Conservation (phyloP, 345 rosid genomes). For the Pugionium dolabratum region DNA sequence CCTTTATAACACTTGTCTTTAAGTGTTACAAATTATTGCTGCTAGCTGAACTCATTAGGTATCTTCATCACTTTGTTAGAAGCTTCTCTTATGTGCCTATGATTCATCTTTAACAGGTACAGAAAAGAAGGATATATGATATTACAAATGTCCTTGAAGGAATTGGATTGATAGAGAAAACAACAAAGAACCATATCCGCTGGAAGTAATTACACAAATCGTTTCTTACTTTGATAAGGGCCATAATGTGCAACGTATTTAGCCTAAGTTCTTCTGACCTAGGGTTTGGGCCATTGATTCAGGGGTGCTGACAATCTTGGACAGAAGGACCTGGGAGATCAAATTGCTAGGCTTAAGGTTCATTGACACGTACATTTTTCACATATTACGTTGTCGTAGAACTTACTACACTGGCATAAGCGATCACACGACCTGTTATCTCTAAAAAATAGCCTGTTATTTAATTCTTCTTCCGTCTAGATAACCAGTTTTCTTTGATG, state of each 20-base stretch:
- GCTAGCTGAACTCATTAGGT: background rate
- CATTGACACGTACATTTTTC: background rate
- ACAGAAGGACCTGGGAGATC: constrained; percentile 48
- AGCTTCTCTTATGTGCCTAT: constrained; percentile 19
- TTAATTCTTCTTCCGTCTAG: too few relatives aligned
- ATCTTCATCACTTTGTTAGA: constrained; percentile 14
- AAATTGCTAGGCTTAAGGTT: constrained; percentile 57
- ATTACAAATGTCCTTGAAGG: constrained; percentile 90
- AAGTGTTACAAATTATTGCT: constrained; percentile 21
- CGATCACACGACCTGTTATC: background rate
- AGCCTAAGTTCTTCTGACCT: constrained; percentile 30
- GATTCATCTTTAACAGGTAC: constrained; percentile 53
- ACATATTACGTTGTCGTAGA: constrained; percentile 12
- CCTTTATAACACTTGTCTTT: background rate
- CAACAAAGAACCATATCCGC: constrained; percentile 72
- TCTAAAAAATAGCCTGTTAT: too few relatives aligned
- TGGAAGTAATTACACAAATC: constrained; percentile 58
- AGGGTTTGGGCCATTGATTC: constrained; percentile 32
- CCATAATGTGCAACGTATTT: background rate
- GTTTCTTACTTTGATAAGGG: background rate
- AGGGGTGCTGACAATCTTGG: constrained; percentile 60
- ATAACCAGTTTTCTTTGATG: background rate
- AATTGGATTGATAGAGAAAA: constrained; percentile 75
- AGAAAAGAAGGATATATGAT: constrained; percentile 87
- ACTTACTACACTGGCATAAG: constrained; percentile 16